Evolutionary conservation across 2,329 filamentous ascomycete genomes (phyloP).

Genomic region (Diplodia scrobiculata): DNA sequence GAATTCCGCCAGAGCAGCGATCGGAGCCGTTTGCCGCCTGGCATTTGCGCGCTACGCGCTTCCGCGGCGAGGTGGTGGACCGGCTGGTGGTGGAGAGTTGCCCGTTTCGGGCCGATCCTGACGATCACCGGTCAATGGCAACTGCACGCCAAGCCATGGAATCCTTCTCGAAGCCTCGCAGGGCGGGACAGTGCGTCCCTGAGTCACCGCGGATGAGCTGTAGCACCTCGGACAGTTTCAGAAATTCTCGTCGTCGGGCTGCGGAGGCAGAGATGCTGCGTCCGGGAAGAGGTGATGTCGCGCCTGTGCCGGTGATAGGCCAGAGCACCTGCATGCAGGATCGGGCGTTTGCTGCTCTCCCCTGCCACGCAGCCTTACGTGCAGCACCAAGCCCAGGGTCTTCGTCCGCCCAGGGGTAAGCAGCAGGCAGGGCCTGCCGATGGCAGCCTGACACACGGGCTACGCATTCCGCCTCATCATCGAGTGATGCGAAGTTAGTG

Average conservation of each 20-base stretch:
- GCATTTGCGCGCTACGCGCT: constrained; percentile 19
- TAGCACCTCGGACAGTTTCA: background rate
- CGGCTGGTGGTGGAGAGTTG: constrained; percentile 20
- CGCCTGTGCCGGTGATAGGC: background rate
- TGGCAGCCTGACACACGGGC: background rate
- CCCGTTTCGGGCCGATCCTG: constrained; percentile 24
- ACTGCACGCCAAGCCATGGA: constrained; percentile 17
- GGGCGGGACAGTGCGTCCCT: background rate
- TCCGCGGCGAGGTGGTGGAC: constrained; percentile 9
- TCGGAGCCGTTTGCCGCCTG: constrained; percentile 12
- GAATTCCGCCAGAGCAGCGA: constrained; percentile 26
- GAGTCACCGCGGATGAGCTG: background rate
- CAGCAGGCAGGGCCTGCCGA: constrained; percentile 7
- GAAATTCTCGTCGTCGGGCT: background rate
- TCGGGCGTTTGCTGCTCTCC: constrained; percentile 1
- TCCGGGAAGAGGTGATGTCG: constrained; percentile 11
- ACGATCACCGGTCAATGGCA: constrained; percentile 21
- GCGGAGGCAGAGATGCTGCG: background rate
- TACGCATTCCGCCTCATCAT: constrained; percentile 2
- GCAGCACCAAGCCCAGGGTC: constrained; percentile 12
- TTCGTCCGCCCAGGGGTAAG: background rate
- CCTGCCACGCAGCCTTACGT: constrained; percentile 18
- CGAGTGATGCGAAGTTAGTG: background rate
- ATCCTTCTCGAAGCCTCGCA: constrained; percentile 10
- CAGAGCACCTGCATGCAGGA: constrained; percentile 19